Evolutionary conservation across 1,284 basidiomycete species (phyloP), one percentile per base, ranked within the genome.

Genomic region (Trichosporon sp.): DNA sequence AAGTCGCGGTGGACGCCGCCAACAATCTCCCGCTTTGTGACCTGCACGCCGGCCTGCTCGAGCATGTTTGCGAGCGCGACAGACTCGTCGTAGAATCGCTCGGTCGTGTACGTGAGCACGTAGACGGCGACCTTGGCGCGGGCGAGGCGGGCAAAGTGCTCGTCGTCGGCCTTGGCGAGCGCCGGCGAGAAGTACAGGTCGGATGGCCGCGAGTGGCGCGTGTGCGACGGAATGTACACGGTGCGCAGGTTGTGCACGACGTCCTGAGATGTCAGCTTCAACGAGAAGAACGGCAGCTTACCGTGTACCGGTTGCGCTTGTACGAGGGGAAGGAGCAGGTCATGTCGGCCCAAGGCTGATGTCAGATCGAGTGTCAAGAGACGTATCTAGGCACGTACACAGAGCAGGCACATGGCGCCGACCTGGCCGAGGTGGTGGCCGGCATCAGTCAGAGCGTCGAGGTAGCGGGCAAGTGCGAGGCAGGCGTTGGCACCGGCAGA

Each of bases 131-230:
- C 58, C 29, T 58, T 60, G 1, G 54, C 60, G 19, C 44, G 21
- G 6, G 66, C 66, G 10, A 67, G 58, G 3, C 63, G 66, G 13
- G 52, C 13, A 31, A 67, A 67, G 49, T 65, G 63, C 14, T 29
- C 37, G 37, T 67, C 61, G 4, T 56, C 5, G 1, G 14, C 29
- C 13, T 29, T n/a, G 13, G 58, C 19, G 2, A 64, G 56, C 8
- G 66, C 66, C 0, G 66, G 66, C 14, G 63, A 67, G 36, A 67
- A 32, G 63, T 67, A 67, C 19, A 61, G 49, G 58, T 60, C 36
- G 14, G n/a, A 25, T 21, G 29, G 46, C 21, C 44, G 13, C 14
- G 40, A 56, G 61, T 60, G 66, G 1, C 60, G 54, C 21, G 60
- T 54, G 58, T 37, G 61, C 16, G 56, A 54, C 29, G 46, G 63